phyloP scores from a whole-genome alignment of 2,329 filamentous ascomycete genomes.

The Exophiala dermatitidis region DNA sequence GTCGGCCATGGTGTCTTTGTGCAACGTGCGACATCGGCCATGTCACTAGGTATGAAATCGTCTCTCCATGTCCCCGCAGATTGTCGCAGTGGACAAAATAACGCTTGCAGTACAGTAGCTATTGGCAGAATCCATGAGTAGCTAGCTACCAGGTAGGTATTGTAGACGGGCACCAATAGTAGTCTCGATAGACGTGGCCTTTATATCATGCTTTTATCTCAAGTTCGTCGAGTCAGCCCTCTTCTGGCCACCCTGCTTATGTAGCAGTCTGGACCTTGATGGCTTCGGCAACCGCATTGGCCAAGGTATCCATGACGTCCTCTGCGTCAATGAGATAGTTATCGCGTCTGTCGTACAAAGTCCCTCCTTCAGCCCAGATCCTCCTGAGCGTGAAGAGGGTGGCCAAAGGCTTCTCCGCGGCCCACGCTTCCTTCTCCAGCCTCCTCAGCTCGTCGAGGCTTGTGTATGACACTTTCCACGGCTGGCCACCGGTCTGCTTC shows the following conservation, averaged over 20 bases:
- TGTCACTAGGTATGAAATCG: no score
- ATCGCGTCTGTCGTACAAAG: constrained; percentile 61
- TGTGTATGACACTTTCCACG: constrained; percentile 50
- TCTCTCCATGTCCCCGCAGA: no score
- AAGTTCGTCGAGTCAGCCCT: no score
- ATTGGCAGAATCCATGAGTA: no score
- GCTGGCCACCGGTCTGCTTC: constrained; percentile 50
- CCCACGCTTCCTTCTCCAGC: constrained; percentile 54
- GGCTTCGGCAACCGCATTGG: constrained; percentile 18
- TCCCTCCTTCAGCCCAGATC: constrained; percentile 67
- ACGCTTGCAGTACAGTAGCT: no score
- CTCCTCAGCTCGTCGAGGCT: constrained; percentile 48
- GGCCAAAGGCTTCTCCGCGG: constrained; percentile 44
- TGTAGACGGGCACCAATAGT: neutral
- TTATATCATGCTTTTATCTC: neutral
- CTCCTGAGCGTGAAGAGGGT: constrained; percentile 54
- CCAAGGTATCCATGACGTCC: constrained; percentile 16
- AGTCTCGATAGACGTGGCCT: neutral
- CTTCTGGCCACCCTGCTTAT: no score
- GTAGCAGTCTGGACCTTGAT: constrained; percentile 16
- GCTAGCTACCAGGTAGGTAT: no score
- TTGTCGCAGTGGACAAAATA: no score
- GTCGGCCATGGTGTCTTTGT: no score
- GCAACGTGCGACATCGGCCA: no score
- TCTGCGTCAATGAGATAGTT: constrained; percentile 50